A percentile compares a stretch with the other conserved stretches of the same genome.
phyloP scores from a whole-genome alignment of 73 alveolate species.

The Durusdinium trenchii region DNA sequence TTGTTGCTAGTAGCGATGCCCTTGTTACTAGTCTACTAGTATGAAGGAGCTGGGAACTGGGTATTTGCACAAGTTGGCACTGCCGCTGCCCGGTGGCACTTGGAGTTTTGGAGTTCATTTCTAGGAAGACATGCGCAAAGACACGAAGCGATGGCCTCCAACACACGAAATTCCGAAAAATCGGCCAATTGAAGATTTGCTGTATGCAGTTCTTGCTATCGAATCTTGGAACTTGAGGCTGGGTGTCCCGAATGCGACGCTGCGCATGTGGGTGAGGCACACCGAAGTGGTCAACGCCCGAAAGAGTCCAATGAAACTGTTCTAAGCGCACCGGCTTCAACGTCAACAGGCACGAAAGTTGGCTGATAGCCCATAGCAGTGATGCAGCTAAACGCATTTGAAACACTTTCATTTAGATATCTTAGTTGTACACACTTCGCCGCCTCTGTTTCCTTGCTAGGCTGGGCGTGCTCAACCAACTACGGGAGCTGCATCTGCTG shows the following conservation, averaged over 20 bases:
- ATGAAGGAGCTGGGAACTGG: constrained; percentile 32
- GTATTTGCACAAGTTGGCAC: constrained; percentile 5
- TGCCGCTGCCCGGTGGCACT: constrained; percentile 13
- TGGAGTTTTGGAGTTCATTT: background rate
- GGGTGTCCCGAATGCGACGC: constrained; percentile 52
- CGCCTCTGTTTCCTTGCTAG: background rate
- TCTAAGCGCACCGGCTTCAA: background rate
- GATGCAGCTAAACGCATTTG: too few relatives aligned
- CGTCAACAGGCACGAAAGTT: too few relatives aligned
- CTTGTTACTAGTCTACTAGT: too few relatives aligned
- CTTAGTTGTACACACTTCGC: too few relatives aligned
- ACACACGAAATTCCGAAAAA: too few relatives aligned
- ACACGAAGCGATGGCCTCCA: background rate
- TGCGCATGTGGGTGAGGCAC: constrained; percentile 66
- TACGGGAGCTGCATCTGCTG: constrained; percentile 75
- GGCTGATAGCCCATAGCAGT: too few relatives aligned
- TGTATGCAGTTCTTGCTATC: background rate
- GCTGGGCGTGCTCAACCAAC: constrained; percentile 60
- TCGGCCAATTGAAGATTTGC: too few relatives aligned
- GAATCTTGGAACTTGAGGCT: background rate
- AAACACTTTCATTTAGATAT: too few relatives aligned
- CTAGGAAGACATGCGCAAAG: too few relatives aligned
- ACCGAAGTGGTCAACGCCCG: too few relatives aligned
- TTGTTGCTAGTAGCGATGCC: too few relatives aligned
- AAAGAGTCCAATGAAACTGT: background rate